Evolutionary conservation across 108 stramenopile species (phyloP).

Genomic region (Mayamaea pseudoterrestris): DNA sequence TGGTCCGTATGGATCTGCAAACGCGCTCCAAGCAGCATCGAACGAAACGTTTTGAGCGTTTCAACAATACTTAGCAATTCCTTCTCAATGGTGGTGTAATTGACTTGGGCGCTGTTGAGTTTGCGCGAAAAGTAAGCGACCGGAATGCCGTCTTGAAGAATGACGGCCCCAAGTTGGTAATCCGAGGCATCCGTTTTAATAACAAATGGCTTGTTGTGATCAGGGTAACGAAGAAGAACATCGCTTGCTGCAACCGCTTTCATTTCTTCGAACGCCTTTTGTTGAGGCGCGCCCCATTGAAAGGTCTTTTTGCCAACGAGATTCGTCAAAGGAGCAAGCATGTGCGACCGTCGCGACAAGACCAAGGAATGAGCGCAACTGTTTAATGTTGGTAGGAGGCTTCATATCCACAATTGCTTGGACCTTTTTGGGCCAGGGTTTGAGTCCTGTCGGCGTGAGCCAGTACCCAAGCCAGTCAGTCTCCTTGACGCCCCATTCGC

Average conservation of each 20-base stretch:
- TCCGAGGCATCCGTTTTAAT: constrained; percentile 36
- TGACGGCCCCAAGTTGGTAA: constrained; percentile 23
- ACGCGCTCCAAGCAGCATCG: constrained; percentile 11
- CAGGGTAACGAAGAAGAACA: constrained; percentile 17
- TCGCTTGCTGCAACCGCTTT: constrained; percentile 26
- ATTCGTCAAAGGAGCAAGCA: constrained; percentile 29
- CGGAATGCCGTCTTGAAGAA: constrained; percentile 22
- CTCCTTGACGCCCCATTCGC: constrained; percentile 39
- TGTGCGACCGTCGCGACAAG: constrained; percentile 28
- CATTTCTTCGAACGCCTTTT: constrained; percentile 32
- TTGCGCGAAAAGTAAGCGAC: constrained; percentile 28
- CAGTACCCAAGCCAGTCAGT: constrained; percentile 51
- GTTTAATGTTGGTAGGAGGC: constrained; percentile 7
- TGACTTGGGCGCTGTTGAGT: constrained; percentile 20
- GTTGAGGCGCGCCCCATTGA: constrained; percentile 2
- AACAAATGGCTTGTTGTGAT: constrained; percentile 27
- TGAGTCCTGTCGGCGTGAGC: constrained; percentile 31
- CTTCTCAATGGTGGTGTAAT: constrained; percentile 28
- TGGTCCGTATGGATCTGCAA: constrained; percentile 18
- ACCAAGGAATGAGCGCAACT: constrained; percentile 34
- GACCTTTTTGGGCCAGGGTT: constrained; percentile 36
- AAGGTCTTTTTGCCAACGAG: constrained; percentile 5
- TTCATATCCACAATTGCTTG: constrained; percentile 21
- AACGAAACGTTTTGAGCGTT: constrained; percentile 24
- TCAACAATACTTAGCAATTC: constrained; percentile 29